Conservation (phyloP, 768 basidiomycete species). For the Epithele typhae region DNA sequence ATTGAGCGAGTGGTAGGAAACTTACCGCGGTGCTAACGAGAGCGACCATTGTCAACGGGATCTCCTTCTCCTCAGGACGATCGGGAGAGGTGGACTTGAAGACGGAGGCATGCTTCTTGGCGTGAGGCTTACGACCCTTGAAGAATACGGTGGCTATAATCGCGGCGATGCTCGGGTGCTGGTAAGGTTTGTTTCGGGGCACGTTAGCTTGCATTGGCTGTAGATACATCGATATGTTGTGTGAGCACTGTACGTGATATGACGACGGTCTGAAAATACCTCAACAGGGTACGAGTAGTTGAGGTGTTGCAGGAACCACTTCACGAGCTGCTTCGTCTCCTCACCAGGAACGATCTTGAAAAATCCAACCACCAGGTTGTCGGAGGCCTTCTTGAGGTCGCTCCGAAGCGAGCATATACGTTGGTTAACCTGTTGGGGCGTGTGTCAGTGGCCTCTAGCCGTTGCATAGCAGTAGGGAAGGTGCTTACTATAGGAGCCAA, state of each 20-base stretch:
- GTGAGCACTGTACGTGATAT: not conserved
- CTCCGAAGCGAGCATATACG: slow-evolving; percentile 7
- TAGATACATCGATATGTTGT: not conserved
- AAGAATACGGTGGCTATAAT: not conserved
- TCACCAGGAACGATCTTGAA: not conserved
- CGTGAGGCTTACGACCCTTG: not conserved
- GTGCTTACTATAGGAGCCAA: too few relatives aligned
- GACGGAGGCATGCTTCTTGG: not conserved
- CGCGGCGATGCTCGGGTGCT: not conserved
- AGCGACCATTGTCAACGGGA: not conserved
- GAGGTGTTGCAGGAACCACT: not conserved
- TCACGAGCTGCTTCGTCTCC: not conserved
- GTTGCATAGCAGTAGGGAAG: not conserved
- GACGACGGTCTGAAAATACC: not conserved
- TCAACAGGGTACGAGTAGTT: slow-evolving; percentile 1
- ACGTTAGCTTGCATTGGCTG: too few relatives aligned
- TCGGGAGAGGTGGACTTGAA: not conserved
- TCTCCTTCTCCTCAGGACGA: not conserved
- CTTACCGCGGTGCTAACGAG: not conserved
- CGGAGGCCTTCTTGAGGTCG: slow-evolving; percentile 3
- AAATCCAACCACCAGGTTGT: not conserved
- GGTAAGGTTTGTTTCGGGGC: slow-evolving; percentile 1
- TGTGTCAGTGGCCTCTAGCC: not conserved
- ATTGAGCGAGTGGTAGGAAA: not conserved
- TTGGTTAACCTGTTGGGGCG: slow-evolving; percentile 4